Conservation (phyloP, 2,329 filamentous ascomycete genomes). For the Pochonia chlamydosporia region DNA sequence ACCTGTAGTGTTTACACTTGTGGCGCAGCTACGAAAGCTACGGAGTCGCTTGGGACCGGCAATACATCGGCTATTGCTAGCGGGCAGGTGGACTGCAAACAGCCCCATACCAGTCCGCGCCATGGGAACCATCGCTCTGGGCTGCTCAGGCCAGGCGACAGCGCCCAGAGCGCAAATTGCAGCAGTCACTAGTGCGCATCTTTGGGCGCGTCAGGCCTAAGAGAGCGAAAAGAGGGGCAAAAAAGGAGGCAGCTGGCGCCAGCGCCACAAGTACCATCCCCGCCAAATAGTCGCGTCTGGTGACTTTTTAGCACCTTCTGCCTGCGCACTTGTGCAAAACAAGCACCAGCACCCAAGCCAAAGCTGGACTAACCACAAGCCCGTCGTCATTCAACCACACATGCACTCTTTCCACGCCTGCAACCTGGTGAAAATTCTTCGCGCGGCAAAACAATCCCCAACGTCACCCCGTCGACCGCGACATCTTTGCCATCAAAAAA, state of each 20-base stretch:
- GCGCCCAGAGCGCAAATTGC: background rate
- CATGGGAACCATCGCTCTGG: too few species aligned
- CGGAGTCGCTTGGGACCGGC: too few species aligned
- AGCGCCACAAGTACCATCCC: conserved; percentile 22
- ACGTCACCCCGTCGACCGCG: conserved; percentile 49
- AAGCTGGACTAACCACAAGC: conserved; percentile 1
- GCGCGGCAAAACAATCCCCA: conserved; percentile 48
- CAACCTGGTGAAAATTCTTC: conserved; percentile 46
- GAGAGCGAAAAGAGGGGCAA: conserved; percentile 15
- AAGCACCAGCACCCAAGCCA: too few species aligned
- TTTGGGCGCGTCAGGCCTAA: conserved; percentile 9
- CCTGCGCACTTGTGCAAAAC: background rate
- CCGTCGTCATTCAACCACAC: conserved; percentile 11
- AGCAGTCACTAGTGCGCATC: background rate
- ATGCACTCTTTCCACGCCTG: conserved; percentile 20
- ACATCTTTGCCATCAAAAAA: conserved; percentile 49
- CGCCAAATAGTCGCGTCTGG: conserved; percentile 10
- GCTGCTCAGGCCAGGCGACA: background rate
- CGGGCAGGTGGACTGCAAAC: too few species aligned
- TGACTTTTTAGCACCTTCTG: conserved; percentile 12
- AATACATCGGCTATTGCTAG: background rate
- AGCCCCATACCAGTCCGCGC: too few species aligned
- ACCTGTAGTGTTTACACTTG: too few species aligned
- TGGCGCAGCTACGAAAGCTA: too few species aligned
- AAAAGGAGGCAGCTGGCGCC: conserved; percentile 27